Evolutionary conservation across 129 eudicot genomes (phyloP).

Genomic region (Calendula officinalis): DNA sequence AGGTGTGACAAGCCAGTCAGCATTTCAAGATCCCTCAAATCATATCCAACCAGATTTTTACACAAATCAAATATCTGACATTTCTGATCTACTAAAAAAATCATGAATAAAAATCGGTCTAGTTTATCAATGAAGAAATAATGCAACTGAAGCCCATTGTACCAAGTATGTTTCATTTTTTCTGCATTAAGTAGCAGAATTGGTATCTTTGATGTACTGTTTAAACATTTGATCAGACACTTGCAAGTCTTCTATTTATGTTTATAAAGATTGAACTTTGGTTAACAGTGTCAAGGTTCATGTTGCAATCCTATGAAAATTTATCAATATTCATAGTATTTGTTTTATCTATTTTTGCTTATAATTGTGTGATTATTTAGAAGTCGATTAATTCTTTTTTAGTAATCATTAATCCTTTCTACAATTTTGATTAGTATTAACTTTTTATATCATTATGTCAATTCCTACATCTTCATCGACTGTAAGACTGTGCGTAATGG

Average conservation of each 20-base stretch:
- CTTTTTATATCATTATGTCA: no score
- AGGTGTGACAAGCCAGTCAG: slow-evolving; percentile 73
- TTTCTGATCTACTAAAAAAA: slow-evolving; percentile 38
- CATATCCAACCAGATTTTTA: slow-evolving; percentile 64
- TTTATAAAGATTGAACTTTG: not conserved
- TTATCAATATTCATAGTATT: no score
- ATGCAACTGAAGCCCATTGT: not conserved
- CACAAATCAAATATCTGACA: slow-evolving; percentile 57
- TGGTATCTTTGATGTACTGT: slow-evolving; percentile 8
- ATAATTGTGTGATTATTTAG: no score
- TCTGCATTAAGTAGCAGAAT: slow-evolving; percentile 3
- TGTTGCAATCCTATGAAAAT: not conserved
- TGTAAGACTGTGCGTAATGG: no score
- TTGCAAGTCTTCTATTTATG: not conserved
- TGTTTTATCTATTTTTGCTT: no score
- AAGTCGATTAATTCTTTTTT: no score
- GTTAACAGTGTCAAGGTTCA: not conserved
- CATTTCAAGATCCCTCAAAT: slow-evolving; percentile 60
- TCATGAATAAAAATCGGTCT: slow-evolving; percentile 18
- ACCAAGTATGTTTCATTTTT: slow-evolving; percentile 13
- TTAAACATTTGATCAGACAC: not conserved
- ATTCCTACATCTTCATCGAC: no score
- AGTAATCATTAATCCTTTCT: no score
- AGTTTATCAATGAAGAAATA: slow-evolving; percentile 13
- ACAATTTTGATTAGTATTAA: no score